Percentiles rank a stretch among this genome's conserved stretches.
Evolutionary conservation across 2,329 filamentous ascomycete genomes (phyloP).

Genomic region (Epichloe aotearoae): DNA sequence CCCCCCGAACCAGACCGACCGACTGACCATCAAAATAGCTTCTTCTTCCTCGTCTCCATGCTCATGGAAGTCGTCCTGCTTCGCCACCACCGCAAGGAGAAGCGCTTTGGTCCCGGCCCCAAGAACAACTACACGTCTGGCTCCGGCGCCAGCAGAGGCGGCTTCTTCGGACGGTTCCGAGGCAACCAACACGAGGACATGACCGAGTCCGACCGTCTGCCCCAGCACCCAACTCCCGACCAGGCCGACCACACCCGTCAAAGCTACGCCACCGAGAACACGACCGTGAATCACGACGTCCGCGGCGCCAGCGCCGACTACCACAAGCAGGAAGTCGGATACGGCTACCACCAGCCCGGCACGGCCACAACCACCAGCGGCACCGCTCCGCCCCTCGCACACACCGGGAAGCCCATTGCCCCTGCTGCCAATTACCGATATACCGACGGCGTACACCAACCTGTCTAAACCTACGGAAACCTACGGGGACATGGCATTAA

Average conservation of each 20-base stretch:
- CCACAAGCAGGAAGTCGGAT: constrained; percentile 16
- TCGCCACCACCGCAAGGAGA: constrained; percentile 61
- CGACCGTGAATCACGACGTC: constrained; percentile 17
- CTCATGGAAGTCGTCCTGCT: constrained; percentile 54
- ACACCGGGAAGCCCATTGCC: constrained; percentile 2
- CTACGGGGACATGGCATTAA: not conserved
- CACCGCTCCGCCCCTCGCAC: not conserved
- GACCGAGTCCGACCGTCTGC: constrained; percentile 21
- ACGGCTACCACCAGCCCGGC: constrained; percentile 8
- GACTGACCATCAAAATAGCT: constrained; percentile 23
- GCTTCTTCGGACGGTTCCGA: constrained; percentile 23
- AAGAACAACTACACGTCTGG: constrained; percentile 47
- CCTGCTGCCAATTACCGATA: constrained; percentile 19
- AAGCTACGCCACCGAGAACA: constrained; percentile 28
- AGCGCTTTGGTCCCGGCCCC: constrained; percentile 46
- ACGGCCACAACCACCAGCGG: not conserved
- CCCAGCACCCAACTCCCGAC: constrained; percentile 26
- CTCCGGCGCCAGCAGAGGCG: constrained; percentile 16
- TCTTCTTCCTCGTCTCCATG: constrained; percentile 65
- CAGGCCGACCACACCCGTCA: constrained; percentile 26
- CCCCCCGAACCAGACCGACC: not conserved
- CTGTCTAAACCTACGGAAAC: constrained; percentile 9
- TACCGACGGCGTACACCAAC: constrained; percentile 24
- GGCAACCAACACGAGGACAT: constrained; percentile 12
- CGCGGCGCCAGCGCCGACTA: constrained; percentile 15